A percentile compares a stretch with the other conserved stretches of the same genome.
phyloP scores from a whole-genome alignment of 257 asterid species.

The Lithospermum erythrorhizon region DNA sequence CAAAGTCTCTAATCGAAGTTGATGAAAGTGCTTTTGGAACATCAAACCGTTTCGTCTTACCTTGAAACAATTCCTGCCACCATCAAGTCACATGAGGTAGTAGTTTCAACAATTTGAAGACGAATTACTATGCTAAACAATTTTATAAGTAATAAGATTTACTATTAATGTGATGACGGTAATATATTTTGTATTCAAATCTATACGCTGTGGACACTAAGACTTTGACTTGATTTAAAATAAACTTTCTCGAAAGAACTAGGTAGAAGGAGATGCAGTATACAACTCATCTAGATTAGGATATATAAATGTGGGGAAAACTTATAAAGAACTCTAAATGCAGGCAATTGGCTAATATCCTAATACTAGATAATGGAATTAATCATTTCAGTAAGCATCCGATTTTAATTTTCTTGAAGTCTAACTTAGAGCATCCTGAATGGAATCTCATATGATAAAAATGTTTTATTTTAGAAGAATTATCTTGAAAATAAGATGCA shows the following conservation, averaged over 20 bases:
- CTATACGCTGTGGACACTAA: too few relatives aligned
- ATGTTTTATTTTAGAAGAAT: too few relatives aligned
- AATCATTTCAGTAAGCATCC: neutral
- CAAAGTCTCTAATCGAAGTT: slow-evolving; percentile 68
- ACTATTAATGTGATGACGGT: neutral
- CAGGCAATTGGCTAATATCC: neutral
- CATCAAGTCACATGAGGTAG: neutral
- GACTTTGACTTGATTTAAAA: too few relatives aligned
- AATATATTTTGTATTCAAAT: neutral
- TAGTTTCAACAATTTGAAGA: neutral
- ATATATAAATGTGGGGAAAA: neutral
- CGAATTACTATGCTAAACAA: too few relatives aligned
- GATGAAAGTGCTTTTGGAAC: slow-evolving; percentile 70
- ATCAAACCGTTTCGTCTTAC: slow-evolving; percentile 73
- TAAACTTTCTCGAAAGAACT: neutral
- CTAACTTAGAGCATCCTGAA: neutral
- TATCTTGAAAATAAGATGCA: too few relatives aligned
- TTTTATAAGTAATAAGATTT: too few relatives aligned
- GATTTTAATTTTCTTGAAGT: too few relatives aligned
- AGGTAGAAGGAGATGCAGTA: neutral
- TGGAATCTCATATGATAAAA: too few relatives aligned
- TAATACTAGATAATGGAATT: neutral
- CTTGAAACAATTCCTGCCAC: slow-evolving; percentile 85
- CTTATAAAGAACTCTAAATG: neutral
- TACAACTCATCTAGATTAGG: neutral